Evolutionary conservation across 169 alveolate genomes (phyloP).

Genomic region (Plasmodium vinckei): DNA sequence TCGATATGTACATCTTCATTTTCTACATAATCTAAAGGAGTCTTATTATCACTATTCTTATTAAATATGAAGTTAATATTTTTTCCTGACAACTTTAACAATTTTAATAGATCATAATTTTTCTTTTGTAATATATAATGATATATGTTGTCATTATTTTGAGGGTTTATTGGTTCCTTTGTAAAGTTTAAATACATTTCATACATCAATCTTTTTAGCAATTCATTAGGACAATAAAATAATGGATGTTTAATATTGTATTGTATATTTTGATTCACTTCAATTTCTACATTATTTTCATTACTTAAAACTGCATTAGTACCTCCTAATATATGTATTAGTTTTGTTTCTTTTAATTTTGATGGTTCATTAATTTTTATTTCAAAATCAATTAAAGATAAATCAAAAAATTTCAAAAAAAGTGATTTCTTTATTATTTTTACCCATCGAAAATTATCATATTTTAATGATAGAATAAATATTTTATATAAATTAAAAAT

Average conservation of each 20-base stretch:
- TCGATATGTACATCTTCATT: conserved; percentile 75
- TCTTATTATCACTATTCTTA: conserved; percentile 67
- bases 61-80: conserved; percentile 59
- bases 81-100: conserved; percentile 73
- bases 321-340: not conserved
- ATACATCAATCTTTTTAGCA: conserved; percentile 20
- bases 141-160: conserved; percentile 80
- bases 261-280: not conserved
- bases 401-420: conserved; percentile 78
- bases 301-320: too few relatives aligned
- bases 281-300: not conserved
- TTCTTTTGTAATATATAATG: conserved; percentile 80
- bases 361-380: conserved; percentile 42
- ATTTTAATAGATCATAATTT: conserved; percentile 67
- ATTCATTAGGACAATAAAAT: conserved; percentile 66
- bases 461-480: conserved; percentile 77
- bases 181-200: conserved; percentile 75
- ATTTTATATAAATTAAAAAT: conserved; percentile 80
- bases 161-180: conserved; percentile 77
- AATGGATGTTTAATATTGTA: conserved; percentile 66
- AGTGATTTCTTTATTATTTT: conserved; percentile 78
- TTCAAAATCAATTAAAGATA: conserved; percentile 71
- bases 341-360: conserved; percentile 53
- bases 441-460: conserved; percentile 81
- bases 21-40: conserved; percentile 81